phyloP scores from a whole-genome alignment of 2,329 filamentous ascomycete genomes.

The Penicillium sp. region DNA sequence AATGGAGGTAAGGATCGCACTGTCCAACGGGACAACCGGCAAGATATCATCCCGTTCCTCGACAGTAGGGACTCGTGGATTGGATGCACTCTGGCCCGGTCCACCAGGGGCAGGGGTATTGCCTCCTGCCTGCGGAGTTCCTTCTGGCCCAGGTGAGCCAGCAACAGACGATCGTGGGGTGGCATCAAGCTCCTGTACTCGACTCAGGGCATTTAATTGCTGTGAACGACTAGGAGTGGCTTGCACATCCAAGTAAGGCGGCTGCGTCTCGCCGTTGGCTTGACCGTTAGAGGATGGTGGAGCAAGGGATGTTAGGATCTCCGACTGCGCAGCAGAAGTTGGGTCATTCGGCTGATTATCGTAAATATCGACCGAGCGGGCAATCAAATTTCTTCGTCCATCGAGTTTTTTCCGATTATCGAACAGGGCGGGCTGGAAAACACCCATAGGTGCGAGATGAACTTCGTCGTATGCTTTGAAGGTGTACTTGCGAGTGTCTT shows the following conservation, averaged over 20 bases:
- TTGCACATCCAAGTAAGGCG: conserved; percentile 36
- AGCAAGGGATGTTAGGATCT: conserved; percentile 60
- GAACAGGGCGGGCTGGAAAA: conserved; percentile 87
- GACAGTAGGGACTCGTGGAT: conserved; percentile 50
- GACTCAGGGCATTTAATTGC: conserved; percentile 71
- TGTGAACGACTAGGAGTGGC: conserved; percentile 59
- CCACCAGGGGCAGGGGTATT: conserved; percentile 46
- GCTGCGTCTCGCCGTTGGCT: conserved; percentile 44
- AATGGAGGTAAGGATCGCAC: conserved; percentile 88
- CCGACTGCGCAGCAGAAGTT: conserved; percentile 79
- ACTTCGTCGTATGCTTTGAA: conserved; percentile 99
- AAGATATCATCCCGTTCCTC: conserved; percentile 77
- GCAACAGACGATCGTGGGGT: conserved; percentile 86
- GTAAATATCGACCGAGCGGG: conserved; percentile 91
- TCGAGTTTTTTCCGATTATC: conserved; percentile 80
- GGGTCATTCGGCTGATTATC: conserved; percentile 93
- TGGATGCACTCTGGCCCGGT: conserved; percentile 36
- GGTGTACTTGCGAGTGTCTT: conserved; percentile 88
- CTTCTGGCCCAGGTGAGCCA: conserved; percentile 84
- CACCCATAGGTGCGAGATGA: conserved; percentile 92
- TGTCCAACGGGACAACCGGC: conserved; percentile 81
- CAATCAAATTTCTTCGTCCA: conserved; percentile 79
- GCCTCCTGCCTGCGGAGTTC: conserved; percentile 65
- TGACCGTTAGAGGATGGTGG: conserved; percentile 40
- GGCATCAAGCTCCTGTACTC: conserved; percentile 70